Evolutionary conservation across 2,329 filamentous ascomycete species (phyloP).

Genomic region (Rasamsonia emersonii): DNA sequence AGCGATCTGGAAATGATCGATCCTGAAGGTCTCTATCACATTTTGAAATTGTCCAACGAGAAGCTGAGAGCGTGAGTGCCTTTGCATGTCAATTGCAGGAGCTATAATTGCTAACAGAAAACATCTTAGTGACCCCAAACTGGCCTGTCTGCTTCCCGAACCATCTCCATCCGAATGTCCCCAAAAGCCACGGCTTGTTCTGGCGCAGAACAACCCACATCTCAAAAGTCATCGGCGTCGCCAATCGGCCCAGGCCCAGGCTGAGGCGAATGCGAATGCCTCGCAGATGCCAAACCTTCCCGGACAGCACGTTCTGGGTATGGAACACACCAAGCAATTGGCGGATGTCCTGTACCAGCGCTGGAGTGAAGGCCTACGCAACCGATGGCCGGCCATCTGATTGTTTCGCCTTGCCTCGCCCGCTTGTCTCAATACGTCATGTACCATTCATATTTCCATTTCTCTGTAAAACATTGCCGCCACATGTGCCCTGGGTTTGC

Average conservation of each 20-base stretch:
- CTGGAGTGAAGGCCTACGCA: constrained; percentile 76
- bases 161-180: constrained; percentile 33
- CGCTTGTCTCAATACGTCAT: neutral
- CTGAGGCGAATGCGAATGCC: constrained; percentile 29
- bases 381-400: constrained; percentile 50
- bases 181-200: constrained; percentile 56
- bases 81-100: neutral
- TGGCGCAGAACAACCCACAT: constrained; percentile 78
- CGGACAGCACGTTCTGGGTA: constrained; percentile 56
- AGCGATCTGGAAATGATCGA: constrained; percentile 75
- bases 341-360: constrained; percentile 84
- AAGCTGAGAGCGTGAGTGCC: constrained; percentile 47
- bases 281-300: constrained; percentile 41
- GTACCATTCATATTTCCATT: constrained; percentile 2
- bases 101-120: constrained; percentile 3
- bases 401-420: neutral
- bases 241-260: constrained; percentile 38
- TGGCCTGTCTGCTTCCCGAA: constrained; percentile 30
- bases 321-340: constrained; percentile 87
- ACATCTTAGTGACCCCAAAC: constrained; percentile 26
- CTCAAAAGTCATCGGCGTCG: constrained; percentile 68
- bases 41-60: constrained; percentile 71
- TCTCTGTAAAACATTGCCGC: too few species aligned
- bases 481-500: too few species aligned
- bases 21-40: constrained; percentile 79